Conservation (phyloP, 2,329 filamentous ascomycete species). For the Berkeleyomyces basicola region DNA sequence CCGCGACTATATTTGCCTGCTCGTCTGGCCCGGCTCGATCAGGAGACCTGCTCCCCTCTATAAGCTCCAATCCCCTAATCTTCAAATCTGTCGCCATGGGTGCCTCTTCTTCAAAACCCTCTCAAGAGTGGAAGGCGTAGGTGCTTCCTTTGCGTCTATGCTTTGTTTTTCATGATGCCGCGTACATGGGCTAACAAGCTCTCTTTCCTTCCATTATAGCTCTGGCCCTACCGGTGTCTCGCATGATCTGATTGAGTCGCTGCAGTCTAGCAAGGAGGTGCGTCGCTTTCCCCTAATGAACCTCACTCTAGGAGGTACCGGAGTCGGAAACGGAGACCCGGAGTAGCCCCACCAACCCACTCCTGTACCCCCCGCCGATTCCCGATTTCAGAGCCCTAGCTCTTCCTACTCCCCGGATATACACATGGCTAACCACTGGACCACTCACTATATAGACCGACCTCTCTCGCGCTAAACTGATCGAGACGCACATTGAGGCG, state of each 20-base stretch:
- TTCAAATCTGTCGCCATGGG: slow-evolving; percentile 9
- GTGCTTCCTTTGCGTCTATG: slow-evolving; percentile 17
- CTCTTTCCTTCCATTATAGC: slow-evolving; percentile 9
- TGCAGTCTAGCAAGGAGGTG: slow-evolving; percentile 80
- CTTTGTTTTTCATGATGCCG: background rate
- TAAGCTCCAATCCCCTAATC: background rate
- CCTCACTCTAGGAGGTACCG: background rate
- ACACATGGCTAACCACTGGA: background rate
- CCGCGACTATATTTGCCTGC: too few species aligned
- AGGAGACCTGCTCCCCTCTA: too few species aligned
- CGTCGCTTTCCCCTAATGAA: slow-evolving; percentile 14
- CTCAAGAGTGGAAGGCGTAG: slow-evolving; percentile 37
- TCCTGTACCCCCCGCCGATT: background rate
- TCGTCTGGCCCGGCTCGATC: too few species aligned
- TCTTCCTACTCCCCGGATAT: background rate
- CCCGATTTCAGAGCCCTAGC: background rate
- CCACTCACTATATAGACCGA: slow-evolving; percentile 48
- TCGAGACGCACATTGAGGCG: slow-evolving; percentile 76
- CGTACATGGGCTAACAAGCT: background rate
- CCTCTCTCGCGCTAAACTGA: slow-evolving; percentile 62
- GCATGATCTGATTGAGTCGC: slow-evolving; percentile 61
- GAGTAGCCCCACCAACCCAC: background rate
- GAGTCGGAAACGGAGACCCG: background rate
- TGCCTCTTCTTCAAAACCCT: slow-evolving; percentile 14
- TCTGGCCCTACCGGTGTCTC: slow-evolving; percentile 44